These are phyloP conservation scores for Fistulinella staudtii DNA, from an alignment of 1,284 basidiomycete species.

Conservation along the genomic window DNA sequence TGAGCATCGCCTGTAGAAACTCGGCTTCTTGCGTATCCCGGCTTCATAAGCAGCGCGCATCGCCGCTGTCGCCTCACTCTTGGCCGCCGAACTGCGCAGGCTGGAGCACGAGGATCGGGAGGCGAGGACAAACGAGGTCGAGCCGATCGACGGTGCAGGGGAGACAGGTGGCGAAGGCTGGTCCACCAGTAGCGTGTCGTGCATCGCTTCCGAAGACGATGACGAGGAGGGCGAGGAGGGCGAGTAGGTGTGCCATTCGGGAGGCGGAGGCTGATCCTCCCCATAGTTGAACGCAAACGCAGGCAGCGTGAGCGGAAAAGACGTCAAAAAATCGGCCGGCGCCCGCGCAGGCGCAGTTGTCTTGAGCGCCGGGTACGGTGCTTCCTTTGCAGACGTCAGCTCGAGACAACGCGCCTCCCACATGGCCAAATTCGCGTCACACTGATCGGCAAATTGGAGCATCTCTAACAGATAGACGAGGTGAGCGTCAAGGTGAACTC, in stretches of 20 bases:
- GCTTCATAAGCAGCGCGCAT: constrained; percentile 56
- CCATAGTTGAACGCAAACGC: constrained; percentile 25
- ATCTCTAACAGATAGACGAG: constrained; percentile 50
- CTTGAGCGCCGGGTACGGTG: constrained; percentile 3
- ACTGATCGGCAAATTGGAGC: constrained; percentile 57
- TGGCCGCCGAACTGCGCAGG: constrained; percentile 25
- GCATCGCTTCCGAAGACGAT: constrained; percentile 28
- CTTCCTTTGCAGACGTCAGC: constrained; percentile 30
- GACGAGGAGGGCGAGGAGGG: constrained; percentile 31
- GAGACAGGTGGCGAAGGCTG: constrained; percentile 31
- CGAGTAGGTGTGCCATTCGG: constrained; percentile 29
- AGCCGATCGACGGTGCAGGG: constrained; percentile 30
- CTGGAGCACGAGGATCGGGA: constrained; percentile 31
- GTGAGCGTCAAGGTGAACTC: constrained; percentile 10
- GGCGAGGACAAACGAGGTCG: constrained; percentile 26
- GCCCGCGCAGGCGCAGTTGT: constrained; percentile 33
- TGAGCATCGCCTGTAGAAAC: constrained; percentile 51
- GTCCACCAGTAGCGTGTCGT: constrained; percentile 18
- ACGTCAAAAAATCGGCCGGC: constrained; percentile 51
- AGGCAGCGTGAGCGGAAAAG: constrained; percentile 62
- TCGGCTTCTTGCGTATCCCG: constrained; percentile 53
- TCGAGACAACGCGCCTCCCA: constrained; percentile 58
- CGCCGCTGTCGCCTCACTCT: constrained; percentile 38
- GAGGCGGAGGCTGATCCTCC: constrained; percentile 25
- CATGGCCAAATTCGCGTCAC: constrained; percentile 57